Conservation (phyloP, 2,329 filamentous ascomycete species). For the Penicillium sclerotigenum region DNA sequence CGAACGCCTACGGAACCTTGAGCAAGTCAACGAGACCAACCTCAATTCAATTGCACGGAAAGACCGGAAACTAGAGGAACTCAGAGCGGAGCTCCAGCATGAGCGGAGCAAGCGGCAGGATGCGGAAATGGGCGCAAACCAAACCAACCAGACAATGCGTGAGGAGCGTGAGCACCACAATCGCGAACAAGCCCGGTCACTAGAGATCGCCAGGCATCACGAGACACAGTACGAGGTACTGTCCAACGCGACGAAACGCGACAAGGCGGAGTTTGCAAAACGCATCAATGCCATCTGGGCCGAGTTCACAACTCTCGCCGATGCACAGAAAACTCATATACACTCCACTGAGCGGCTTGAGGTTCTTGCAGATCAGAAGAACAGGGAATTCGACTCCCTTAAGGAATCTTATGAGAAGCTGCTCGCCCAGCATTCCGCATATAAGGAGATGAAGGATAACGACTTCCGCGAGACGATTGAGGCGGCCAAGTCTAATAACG, state of each 20-base stretch:
- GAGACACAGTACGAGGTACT: conserved; percentile 46
- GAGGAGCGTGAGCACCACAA: conserved; percentile 42
- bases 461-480: conserved; percentile 37
- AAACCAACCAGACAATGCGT: conserved; percentile 38
- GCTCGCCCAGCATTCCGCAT: conserved; percentile 40
- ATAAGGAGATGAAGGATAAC: conserved; percentile 43
- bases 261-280: conserved; percentile 40
- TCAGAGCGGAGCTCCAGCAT: conserved; percentile 41
- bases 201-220: conserved; percentile 40
- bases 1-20: conserved; percentile 46
- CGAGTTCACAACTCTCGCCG: conserved; percentile 34
- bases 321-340: conserved; percentile 38
- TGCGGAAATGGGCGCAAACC: conserved; percentile 41
- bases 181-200: conserved; percentile 37
- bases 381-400: conserved; percentile 42
- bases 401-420: conserved; percentile 42
- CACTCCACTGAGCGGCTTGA: conserved; percentile 42
- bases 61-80: conserved; percentile 48
- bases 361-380: conserved; percentile 46
- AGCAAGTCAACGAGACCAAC: conserved; percentile 48
- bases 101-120: conserved; percentile 42
- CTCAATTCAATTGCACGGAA: conserved; percentile 46
- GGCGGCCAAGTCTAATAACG: conserved; percentile 29
- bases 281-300: conserved; percentile 39
- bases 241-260: conserved; percentile 39